Base-by-base conservation (phyloP, 768 basidiomycete species). In the Gelatoporia subvermispora region DNA sequence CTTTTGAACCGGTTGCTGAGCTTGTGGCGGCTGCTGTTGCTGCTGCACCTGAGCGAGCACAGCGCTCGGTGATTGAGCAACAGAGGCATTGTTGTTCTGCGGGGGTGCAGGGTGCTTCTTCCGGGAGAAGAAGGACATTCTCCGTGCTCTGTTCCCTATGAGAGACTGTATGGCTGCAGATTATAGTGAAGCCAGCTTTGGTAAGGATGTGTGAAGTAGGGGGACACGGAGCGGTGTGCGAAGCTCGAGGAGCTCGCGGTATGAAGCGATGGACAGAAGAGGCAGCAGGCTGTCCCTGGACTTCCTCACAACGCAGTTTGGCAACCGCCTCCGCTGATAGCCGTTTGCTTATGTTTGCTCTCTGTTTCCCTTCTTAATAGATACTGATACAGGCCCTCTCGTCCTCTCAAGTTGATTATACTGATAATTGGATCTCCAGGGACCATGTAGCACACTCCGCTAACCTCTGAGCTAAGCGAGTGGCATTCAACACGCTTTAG, bases 91-190 rank as follows among this genome's bases (percentile, higher is more conserved):
- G 24, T 47, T 55, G 50, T 47, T 48, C 52, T 47, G 35, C 11
- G 57, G 48, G 20, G 60, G 63, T 25, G 58, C 59, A 42, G 79
- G 75, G 55, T 82, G 78, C 79, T 88, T 90, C 84, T 83, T 89
- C 78, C 87, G 79, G 38, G 81, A 85, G 79, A 92, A 92, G 87
- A 90, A 92, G 77, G 88, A 89, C 89, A 92, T 92, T 81, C 84
- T 84, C 67, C 82, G 72, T 55, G 79, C 61, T 68, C 78, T 76
- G 65, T 65, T 63, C 56, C 73, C 72, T 65, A 84, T 68, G 67
- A 85, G 67, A 64, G 78, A 85, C 80, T 81, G 76, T 77, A 84
- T 85, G 80, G 78, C 68, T 75, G 77, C 41, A 50, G 44, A 17
- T 18, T 44, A 24, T 39, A 40, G 42, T n/a, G 45, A 10, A 51